Base-by-base conservation (phyloP, 1,139 yeast genomes). In the Protomyces pachydermus region DNA sequence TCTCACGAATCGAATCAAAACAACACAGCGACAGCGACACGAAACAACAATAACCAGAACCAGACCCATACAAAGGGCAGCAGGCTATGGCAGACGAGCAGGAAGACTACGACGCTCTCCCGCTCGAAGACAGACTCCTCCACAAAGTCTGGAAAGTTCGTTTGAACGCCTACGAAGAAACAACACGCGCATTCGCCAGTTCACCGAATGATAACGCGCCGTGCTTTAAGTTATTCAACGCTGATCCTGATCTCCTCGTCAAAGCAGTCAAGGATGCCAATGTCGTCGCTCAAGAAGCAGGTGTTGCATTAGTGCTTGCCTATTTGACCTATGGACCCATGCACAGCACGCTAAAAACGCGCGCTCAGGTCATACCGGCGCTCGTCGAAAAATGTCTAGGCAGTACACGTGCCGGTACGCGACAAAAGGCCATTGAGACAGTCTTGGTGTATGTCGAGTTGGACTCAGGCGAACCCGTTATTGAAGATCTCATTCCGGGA, bases 81-180 rank as follows among this genome's bases (percentile, higher is more conserved):
- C 16, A n/a, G 16, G 42, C 48, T 39, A 58, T 58, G 62, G 56
- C 62, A n/a, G 64, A 54, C n/a, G 58, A 54, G 38, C 64, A 64
- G 34, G 82, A 79, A 67, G 95, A 89, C 71, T 86, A 78, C 70
- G 79, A 86, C 48, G 72, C 80, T 10, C 77, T 91, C 63, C 85
- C 95, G 1, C 74, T 90, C 39, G 84, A 82, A 20, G 90, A 88
- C 64, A 78, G 90, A 58, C 76, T 88, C 56, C 77, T 74, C 12
- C 95, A 88, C 74, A 86, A 85, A 72, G 84, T 82, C n/a, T 95
- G 98, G 98, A 91, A 91, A 75, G 97, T 85, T 14, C 84, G 99
- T 66, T 79, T 83, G 64, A 82, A 79, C 16, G 97, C 95, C 0
- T 93, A 91, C 73, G 87, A 85, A 65, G 93, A 88, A 70, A 74